phyloP scores from a whole-genome alignment of 2,329 filamentous ascomycete genomes.

The Myotisia sp. region DNA sequence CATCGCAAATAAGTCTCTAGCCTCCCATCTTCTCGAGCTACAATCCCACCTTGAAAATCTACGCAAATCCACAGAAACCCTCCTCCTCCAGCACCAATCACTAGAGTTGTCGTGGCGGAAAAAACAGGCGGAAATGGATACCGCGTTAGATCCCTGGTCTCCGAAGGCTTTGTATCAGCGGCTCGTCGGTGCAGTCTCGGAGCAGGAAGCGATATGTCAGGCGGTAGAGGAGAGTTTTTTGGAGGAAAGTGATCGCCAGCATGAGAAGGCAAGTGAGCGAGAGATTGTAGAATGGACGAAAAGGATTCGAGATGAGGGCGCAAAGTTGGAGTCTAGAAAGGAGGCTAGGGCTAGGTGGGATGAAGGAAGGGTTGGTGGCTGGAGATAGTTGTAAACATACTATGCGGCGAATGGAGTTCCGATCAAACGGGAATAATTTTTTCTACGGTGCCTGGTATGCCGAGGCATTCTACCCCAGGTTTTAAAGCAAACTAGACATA shows the following conservation, averaged over 20 bases:
- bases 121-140: slow-evolving; percentile 80
- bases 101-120: slow-evolving; percentile 85
- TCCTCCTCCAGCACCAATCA: slow-evolving; percentile 67
- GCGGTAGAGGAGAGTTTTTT: slow-evolving; percentile 90
- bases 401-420: neutral
- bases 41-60: slow-evolving; percentile 36
- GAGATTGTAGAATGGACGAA: slow-evolving; percentile 77
- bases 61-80: slow-evolving; percentile 60
- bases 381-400: slow-evolving; percentile 45
- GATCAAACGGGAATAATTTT: no score
- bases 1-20: slow-evolving; percentile 56
- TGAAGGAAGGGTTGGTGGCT: slow-evolving; percentile 85
- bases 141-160: slow-evolving; percentile 67
- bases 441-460: no score
- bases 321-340: slow-evolving; percentile 61
- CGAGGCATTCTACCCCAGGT: no score
- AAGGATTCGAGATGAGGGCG: slow-evolving; percentile 65
- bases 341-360: slow-evolving; percentile 92
- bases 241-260: slow-evolving; percentile 40
- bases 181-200: slow-evolving; percentile 58
- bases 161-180: slow-evolving; percentile 76
- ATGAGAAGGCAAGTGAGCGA: slow-evolving; percentile 53
- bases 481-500: no score
- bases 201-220: slow-evolving; percentile 67
- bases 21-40: slow-evolving; percentile 32